phyloP scores from a whole-genome alignment of 345 rosid species.

The Populus davidiana region DNA sequence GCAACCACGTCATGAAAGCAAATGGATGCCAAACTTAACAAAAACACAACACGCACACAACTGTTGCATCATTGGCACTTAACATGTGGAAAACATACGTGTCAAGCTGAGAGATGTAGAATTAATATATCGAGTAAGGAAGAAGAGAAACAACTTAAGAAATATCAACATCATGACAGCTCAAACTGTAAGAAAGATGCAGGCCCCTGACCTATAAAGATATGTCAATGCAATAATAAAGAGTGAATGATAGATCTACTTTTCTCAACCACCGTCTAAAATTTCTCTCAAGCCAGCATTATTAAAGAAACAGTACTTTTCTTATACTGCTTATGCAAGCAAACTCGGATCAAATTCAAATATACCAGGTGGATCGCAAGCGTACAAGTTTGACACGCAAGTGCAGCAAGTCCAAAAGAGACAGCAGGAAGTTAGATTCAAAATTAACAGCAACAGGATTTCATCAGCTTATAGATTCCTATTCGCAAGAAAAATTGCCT shows the following conservation, averaged over 20 bases:
- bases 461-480: not conserved
- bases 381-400: not conserved
- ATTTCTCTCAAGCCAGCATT: not conserved
- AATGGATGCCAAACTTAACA: not conserved
- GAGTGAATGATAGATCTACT: conserved; percentile 7
- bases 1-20: too few relatives aligned
- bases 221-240: not conserved
- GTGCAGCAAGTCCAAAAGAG: not conserved
- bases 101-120: conserved; percentile 1
- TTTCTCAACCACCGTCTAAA: not conserved
- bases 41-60: not conserved
- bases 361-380: not conserved
- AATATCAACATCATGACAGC: conserved; percentile 40
- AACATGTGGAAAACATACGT: conserved; percentile 12
- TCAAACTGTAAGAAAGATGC: conserved; percentile 10
- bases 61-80: not conserved
- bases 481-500: not conserved
- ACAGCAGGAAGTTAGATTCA: not conserved
- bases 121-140: not conserved
- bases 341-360: conserved; percentile 15
- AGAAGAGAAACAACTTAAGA: conserved; percentile 3
- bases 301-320: not conserved
- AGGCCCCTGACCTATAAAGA: not conserved
- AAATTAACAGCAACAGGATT: not conserved
- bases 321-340: conserved; percentile 4